A percentile compares a stretch with the other conserved stretches of the same genome.
Conservation (phyloP, 495 filamentous ascomycete species). For the Neurospora hispaniola region DNA sequence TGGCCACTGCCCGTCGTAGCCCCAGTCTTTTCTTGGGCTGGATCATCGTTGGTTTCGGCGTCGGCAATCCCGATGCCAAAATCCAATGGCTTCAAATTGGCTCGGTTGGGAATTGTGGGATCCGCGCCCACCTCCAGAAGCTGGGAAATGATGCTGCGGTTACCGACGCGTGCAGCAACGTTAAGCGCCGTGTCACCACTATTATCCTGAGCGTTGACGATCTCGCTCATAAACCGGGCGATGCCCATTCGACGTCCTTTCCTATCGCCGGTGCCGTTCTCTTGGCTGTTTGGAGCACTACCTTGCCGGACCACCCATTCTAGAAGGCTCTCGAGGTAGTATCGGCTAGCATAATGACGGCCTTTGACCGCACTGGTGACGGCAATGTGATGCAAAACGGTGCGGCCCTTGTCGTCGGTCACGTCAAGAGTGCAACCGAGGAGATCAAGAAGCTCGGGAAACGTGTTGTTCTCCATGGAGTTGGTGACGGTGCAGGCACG, state of each 20-base stretch:
- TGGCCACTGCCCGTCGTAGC: slow-evolving; percentile 24
- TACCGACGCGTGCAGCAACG: slow-evolving; percentile 82
- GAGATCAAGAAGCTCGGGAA: slow-evolving; percentile 75
- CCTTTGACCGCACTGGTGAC: slow-evolving; percentile 89
- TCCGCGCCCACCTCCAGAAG: slow-evolving; percentile 89
- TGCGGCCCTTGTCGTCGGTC: slow-evolving; percentile 76
- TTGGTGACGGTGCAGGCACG: slow-evolving; percentile 81
- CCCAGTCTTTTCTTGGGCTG: slow-evolving; percentile 18
- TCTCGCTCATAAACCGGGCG: slow-evolving; percentile 84
- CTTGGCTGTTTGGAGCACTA: slow-evolving; percentile 51
- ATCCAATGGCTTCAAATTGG: slow-evolving; percentile 74
- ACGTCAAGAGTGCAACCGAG: slow-evolving; percentile 86
- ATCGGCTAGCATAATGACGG: slow-evolving; percentile 69
- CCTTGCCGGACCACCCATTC: slow-evolving; percentile 88
- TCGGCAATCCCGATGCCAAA: slow-evolving; percentile 71
- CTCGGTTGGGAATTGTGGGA: slow-evolving; percentile 76
- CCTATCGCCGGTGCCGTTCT: slow-evolving; percentile 20
- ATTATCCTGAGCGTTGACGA: slow-evolving; percentile 88
- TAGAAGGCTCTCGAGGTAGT: slow-evolving; percentile 85
- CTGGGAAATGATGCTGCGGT: slow-evolving; percentile 83
- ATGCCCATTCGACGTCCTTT: slow-evolving; percentile 58
- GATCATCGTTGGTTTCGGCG: slow-evolving; percentile 34
- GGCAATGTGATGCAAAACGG: slow-evolving; percentile 91
- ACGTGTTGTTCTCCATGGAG: slow-evolving; percentile 70
- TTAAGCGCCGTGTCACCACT: slow-evolving; percentile 92